Evolutionary conservation across 164 flowering plant species (phyloP), one percentile per base, ranked within the genome.

Genomic region (Taxillus chinensis): DNA sequence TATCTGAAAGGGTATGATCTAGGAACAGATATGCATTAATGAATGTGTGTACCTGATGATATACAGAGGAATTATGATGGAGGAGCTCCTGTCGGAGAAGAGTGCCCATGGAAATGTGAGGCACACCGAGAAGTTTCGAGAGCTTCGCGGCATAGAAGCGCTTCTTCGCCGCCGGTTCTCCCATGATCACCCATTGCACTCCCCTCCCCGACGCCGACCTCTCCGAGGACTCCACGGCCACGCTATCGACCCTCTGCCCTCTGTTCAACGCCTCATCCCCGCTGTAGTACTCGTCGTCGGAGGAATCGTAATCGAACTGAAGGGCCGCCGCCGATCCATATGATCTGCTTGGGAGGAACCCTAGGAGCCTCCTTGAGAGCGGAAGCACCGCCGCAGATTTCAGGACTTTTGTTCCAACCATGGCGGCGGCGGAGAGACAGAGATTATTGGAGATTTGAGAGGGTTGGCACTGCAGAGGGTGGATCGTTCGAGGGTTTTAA

Each of bases 321-420:
- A 64, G 57, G 41, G 79, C 77, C 3, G 77, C 75, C 37, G 78
- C 68, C 27, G 77, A 70, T 57, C 79, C 77, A 48, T 61, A 78
- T 39, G 62, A 59, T 39, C 82, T 70, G 60, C 40, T 17, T 3
- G 57, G 10, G 3, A 49, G n/a, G 39, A 39, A 15, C 37, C 48
- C 45, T 7, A 56, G 52, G 11, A 46, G 59, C 60, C 51, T 56
- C 54, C 62, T 61, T 14, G 16, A 65, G 15, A 57, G n/a, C 5
- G 62, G 68, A 14, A 43, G 64, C 55, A 62, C 66, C 6, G 50
- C 54, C 27, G 52, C 45, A 27, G 27, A 27, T 49, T 72, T 40
- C 43, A 76, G 51, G 55, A 71, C 69, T 63, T 62, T 57, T 37
- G 76, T 63, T 51, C 63, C 64, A 66, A 81, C 74, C 82, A 79